Conservation (phyloP, 2,329 filamentous ascomycete genomes). For the Bisporella sp. region DNA sequence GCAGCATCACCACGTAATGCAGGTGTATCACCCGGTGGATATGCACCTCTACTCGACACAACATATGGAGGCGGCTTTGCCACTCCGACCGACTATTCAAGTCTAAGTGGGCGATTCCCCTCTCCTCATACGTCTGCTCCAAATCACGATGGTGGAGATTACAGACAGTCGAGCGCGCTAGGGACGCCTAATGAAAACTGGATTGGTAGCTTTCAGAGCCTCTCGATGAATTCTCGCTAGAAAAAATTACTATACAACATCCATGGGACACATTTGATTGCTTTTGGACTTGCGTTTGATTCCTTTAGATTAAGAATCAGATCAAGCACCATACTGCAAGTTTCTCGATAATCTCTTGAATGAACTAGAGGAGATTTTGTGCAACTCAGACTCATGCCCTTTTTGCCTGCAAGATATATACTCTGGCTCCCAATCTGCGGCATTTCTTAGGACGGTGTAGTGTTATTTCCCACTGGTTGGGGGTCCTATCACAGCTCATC, state of each 20-base stretch:
- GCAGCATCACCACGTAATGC: slow-evolving; percentile 32
- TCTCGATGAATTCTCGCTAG: slow-evolving; percentile 54
- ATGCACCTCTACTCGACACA: slow-evolving; percentile 35
- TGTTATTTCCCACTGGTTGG: too few species aligned
- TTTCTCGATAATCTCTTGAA: too few species aligned
- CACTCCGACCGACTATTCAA: slow-evolving; percentile 34
- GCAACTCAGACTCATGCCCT: too few species aligned
- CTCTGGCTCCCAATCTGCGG: too few species aligned
- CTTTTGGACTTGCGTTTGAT: too few species aligned
- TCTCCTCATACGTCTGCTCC: slow-evolving; percentile 31
- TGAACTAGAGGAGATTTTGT: too few species aligned
- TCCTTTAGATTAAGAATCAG: too few species aligned
- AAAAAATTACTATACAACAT: not conserved
- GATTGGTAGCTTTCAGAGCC: slow-evolving; percentile 56
- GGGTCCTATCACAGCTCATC: too few species aligned
- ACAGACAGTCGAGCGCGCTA: slow-evolving; percentile 35
- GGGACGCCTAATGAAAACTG: slow-evolving; percentile 44
- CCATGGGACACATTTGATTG: too few species aligned
- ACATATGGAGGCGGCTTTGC: slow-evolving; percentile 34
- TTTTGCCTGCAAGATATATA: too few species aligned
- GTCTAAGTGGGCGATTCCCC: slow-evolving; percentile 41
- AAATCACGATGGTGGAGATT: slow-evolving; percentile 32
- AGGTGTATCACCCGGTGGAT: slow-evolving; percentile 29
- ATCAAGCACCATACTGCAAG: too few species aligned
- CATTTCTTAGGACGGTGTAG: too few species aligned